Evolutionary conservation across 495 filamentous ascomycete species (phyloP).

Genomic region (Paragyromitra xinjiangensis): DNA sequence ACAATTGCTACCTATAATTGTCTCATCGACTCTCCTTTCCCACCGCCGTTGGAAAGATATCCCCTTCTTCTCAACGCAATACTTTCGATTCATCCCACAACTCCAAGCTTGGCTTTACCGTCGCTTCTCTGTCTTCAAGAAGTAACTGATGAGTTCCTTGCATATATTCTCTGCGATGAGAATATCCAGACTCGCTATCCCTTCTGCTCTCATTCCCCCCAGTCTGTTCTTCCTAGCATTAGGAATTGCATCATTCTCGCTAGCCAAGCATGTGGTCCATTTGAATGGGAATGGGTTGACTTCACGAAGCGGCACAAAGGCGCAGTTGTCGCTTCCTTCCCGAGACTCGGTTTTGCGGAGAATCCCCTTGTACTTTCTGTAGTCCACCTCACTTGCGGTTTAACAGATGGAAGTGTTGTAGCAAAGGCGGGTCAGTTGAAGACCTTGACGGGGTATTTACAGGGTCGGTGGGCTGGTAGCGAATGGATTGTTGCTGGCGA

Average conservation of each 20-base stretch:
- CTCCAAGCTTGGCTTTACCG: conserved; percentile 57
- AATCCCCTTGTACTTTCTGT: conserved; percentile 61
- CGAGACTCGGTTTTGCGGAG: conserved; percentile 54
- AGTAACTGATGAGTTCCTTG: conserved; percentile 68
- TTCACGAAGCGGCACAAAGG: conserved; percentile 64
- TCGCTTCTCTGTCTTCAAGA: conserved; percentile 67
- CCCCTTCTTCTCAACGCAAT: conserved; percentile 61
- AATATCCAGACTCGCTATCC: conserved; percentile 63
- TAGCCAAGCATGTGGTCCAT: conserved; percentile 58
- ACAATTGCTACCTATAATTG: conserved; percentile 67
- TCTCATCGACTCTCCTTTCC: conserved; percentile 64
- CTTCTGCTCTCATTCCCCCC: conserved; percentile 64
- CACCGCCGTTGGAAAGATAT: conserved; percentile 63
- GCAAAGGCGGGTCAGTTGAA: conserved; percentile 64
- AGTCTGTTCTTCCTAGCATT: conserved; percentile 64
- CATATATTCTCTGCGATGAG: conserved; percentile 61
- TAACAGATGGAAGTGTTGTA: conserved; percentile 65
- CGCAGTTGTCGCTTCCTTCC: conserved; percentile 61
- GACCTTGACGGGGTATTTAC: conserved; percentile 61
- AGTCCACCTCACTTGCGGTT: conserved; percentile 66
- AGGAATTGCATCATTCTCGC: conserved; percentile 67
- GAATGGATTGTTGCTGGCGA: conserved; percentile 68
- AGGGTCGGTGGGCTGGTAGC: conserved; percentile 55
- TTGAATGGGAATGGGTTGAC: conserved; percentile 64
- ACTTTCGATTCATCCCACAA: conserved; percentile 40